These are phyloP conservation scores for Cystobasidium pallidum DNA, from an alignment of 1,284 basidiomycete species.

Conservation along the genomic window DNA sequence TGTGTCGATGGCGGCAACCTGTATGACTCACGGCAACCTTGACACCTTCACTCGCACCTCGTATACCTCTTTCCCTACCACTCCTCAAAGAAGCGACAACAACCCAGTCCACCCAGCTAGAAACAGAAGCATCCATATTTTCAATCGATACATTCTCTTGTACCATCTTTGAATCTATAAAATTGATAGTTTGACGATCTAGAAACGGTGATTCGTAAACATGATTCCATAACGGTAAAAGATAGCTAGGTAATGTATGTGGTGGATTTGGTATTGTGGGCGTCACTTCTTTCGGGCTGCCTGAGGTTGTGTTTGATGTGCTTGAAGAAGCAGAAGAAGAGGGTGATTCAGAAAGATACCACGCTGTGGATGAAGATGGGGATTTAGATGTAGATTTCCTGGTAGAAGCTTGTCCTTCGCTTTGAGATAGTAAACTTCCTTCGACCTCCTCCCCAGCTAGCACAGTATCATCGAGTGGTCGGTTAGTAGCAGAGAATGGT, in stretches of 20 bases:
- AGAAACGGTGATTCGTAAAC: constrained; percentile 52
- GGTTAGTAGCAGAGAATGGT: constrained; percentile 15
- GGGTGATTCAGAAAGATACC: constrained; percentile 35
- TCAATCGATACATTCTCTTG: constrained; percentile 44
- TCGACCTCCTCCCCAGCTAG: constrained; percentile 6
- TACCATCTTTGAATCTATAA: constrained; percentile 51
- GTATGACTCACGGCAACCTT: constrained; percentile 46
- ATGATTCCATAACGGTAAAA: constrained; percentile 50
- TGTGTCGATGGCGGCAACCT: too few relatives aligned
- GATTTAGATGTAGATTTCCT: not conserved
- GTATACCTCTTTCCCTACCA: constrained; percentile 51
- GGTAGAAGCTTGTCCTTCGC: not conserved
- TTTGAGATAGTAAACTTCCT: not conserved
- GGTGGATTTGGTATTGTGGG: constrained; percentile 47
- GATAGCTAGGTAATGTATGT: constrained; percentile 44
- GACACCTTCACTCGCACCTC: constrained; percentile 52
- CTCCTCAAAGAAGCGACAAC: constrained; percentile 48
- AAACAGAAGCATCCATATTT: constrained; percentile 41
- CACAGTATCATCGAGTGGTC: not conserved
- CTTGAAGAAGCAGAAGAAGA: constrained; percentile 12
- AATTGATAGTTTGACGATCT: constrained; percentile 48
- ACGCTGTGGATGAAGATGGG: constrained; percentile 5
- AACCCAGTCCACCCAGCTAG: constrained; percentile 53
- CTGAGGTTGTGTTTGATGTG: constrained; percentile 9
- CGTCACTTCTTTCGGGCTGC: too few relatives aligned